phyloP scores from a whole-genome alignment of 2,329 filamentous ascomycete species.

The Phoma sp. region DNA sequence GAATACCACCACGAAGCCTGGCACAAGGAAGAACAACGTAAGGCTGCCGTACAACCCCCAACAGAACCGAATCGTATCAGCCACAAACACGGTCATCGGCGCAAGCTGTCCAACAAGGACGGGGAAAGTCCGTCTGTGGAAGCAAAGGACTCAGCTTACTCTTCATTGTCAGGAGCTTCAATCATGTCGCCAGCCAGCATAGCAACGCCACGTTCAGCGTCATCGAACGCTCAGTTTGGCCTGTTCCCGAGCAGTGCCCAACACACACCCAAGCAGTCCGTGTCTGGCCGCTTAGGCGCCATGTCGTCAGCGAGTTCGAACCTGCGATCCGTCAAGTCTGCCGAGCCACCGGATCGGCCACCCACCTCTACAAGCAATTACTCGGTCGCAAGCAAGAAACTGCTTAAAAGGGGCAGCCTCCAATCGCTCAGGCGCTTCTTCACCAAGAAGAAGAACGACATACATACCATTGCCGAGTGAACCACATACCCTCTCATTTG shows the following conservation, averaged over 20 bases:
- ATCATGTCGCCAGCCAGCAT: constrained; percentile 34
- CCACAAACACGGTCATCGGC: constrained; percentile 17
- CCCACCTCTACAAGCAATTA: constrained; percentile 40
- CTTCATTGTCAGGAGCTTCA: constrained; percentile 46
- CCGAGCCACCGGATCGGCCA: constrained; percentile 33
- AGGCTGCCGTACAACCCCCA: constrained; percentile 12
- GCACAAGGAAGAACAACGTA: constrained; percentile 29
- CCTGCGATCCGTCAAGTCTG: constrained; percentile 16
- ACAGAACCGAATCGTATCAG: constrained; percentile 12
- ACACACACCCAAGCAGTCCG: constrained; percentile 42
- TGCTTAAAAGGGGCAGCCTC: constrained; percentile 44
- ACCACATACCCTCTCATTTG: constrained; percentile 22
- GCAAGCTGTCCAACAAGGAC: constrained; percentile 16
- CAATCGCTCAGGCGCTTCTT: constrained; percentile 46
- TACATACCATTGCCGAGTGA: constrained; percentile 46
- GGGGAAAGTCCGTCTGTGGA: constrained; percentile 43
- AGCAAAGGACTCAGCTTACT: constrained; percentile 49
- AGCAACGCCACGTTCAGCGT: constrained; percentile 37
- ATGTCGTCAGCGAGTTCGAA: constrained; percentile 33
- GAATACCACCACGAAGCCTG: constrained; percentile 33
- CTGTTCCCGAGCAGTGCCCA: constrained; percentile 41
- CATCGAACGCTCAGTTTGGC: constrained; percentile 44
- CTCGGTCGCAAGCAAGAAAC: constrained; percentile 25
- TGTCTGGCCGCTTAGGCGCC: constrained; percentile 35
- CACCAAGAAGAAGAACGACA: constrained; percentile 42